Base-by-base conservation (phyloP, 2,329 filamentous ascomycete species). In the Neospermospora avenae region DNA sequence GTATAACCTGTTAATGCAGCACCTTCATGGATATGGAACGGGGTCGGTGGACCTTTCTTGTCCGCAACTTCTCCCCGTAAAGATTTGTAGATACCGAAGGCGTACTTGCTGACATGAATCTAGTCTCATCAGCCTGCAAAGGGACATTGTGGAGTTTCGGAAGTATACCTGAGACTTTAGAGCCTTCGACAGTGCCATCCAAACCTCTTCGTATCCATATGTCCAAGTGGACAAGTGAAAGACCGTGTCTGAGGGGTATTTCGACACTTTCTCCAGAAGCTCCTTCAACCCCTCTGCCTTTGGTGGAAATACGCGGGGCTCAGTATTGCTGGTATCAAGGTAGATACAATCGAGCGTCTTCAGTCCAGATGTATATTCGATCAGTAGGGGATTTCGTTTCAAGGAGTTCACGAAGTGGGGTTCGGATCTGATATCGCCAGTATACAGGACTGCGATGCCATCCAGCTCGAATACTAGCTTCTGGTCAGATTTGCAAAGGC, bases 171-270 rank as follows among this genome's bases (percentile, higher is more conserved):
- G 81, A 3, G 87, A 87, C 5, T 83, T 75, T 0, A 97, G 77
- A 11, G 85, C 84, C 22, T 86, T 82, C 0, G 91, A 87, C 0
- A 98, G 75, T 0, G 91, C 88, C 60, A 92, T 78, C 92, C 92
- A 97, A 0, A 96, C 91, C 55, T 96, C 89, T 72, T 98, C 93
- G 64, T 97, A 96, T 0, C 90, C 90, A 70, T 95, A 95, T 0
- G 93, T 97, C 92, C 93, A 96, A 0, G 91, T 84, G 59, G 92
- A 84, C 48, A 98, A 81, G 72, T 96, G 89, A 69, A 96, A 97
- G 0, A 88, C 73, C 0, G 91, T 96, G 41, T 91, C 84, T 1
- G 77, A 63, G 0, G 92, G 88, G 71, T 93, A 96, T 24, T 76
- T 71, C 0, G 76, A 73, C 0, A 96, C 80, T 65, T 91, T 88